These are phyloP conservation scores for Ceratobasidium sp. DNA, from an alignment of 1,284 basidiomycete species.

Conservation along the genomic window DNA sequence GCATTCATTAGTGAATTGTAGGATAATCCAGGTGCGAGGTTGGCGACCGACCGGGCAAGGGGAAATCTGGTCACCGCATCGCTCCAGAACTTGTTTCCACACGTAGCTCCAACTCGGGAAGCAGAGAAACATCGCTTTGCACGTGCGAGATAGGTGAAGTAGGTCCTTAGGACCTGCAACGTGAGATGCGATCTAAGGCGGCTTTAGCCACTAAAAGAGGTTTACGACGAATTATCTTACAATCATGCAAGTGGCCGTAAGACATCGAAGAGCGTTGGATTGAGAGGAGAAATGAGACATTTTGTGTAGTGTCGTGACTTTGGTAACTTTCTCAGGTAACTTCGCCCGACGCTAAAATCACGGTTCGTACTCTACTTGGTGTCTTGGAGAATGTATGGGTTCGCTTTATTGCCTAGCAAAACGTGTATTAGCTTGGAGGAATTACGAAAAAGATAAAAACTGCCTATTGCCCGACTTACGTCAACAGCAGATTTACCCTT, in stretches of 20 bases:
- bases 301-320: not conserved
- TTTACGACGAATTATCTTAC: not conserved
- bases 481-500: not conserved
- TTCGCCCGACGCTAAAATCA: not conserved
- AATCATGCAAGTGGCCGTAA: not conserved
- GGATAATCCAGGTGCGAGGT: slow-evolving; percentile 6
- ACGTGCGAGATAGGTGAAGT: not conserved
- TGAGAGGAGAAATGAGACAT: not conserved
- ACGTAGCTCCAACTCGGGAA: not conserved
- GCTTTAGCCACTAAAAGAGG: not conserved
- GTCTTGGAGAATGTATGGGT: not conserved
- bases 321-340: not conserved
- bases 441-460: not conserved
- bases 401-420: not conserved
- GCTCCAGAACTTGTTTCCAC: not conserved
- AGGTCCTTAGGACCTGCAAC: not conserved
- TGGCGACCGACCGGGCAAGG: not conserved
- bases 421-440: not conserved
- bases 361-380: not conserved
- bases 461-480: not conserved
- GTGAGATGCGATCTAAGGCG: not conserved
- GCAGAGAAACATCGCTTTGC: not conserved
- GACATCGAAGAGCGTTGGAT: not conserved
- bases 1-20: not conserved
- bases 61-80: not conserved